These are phyloP conservation scores for Populus pruinosa DNA, from an alignment of 345 rosid species.

Conservation along the genomic window DNA sequence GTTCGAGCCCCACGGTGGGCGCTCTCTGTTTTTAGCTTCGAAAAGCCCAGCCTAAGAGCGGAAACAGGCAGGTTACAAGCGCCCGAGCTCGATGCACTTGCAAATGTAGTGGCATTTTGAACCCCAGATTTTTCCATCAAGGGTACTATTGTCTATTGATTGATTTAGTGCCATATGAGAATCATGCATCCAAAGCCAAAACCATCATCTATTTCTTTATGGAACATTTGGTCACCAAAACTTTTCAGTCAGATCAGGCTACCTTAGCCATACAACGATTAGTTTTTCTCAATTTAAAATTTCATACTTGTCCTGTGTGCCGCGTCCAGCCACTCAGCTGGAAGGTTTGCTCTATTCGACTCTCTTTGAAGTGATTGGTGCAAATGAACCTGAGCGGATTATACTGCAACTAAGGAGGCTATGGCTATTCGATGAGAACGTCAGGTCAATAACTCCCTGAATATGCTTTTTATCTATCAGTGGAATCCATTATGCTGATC, in stretches of 20 bases:
- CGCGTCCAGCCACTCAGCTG: background rate
- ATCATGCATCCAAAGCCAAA: background rate
- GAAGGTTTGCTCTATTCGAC: background rate
- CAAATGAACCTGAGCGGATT: background rate
- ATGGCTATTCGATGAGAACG: background rate
- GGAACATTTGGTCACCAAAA: background rate
- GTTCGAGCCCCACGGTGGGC: slow-evolving; percentile 44
- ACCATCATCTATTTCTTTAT: background rate
- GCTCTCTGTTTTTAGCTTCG: too few relatives aligned
- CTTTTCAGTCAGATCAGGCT: background rate
- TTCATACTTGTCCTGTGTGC: background rate
- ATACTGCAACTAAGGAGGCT: background rate
- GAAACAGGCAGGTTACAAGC: too few relatives aligned
- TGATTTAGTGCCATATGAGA: background rate
- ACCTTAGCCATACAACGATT: background rate
- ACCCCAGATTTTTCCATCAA: too few relatives aligned
- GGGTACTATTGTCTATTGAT: too few relatives aligned
- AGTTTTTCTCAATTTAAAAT: background rate
- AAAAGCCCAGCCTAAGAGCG: too few relatives aligned
- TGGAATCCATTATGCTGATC: slow-evolving; percentile 6
- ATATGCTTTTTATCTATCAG: background rate
- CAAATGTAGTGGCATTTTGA: too few relatives aligned
- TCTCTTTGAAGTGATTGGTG: background rate
- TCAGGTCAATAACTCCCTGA: slow-evolving; percentile 6
- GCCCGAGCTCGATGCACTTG: too few relatives aligned